phyloP scores from a whole-genome alignment of 2,329 filamentous ascomycete genomes.

The Exophiala spinifera region DNA sequence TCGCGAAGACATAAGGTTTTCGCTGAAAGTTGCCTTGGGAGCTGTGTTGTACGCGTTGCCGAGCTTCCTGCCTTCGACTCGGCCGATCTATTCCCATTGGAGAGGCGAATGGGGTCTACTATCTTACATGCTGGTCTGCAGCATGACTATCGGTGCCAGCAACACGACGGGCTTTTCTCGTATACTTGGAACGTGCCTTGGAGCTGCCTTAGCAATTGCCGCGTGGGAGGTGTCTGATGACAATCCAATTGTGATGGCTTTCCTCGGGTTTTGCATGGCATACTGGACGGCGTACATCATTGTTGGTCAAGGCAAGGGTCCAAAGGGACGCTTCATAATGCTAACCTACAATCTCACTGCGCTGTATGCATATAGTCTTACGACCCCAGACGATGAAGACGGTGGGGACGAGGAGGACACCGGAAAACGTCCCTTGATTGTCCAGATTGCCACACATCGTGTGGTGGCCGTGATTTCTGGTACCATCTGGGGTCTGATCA shows the following conservation, averaged over 20 bases:
- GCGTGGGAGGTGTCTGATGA: constrained; percentile 75
- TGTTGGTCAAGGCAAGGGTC: constrained; percentile 75
- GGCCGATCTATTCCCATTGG: constrained; percentile 81
- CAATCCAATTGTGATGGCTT: constrained; percentile 70
- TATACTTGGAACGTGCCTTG: constrained; percentile 81
- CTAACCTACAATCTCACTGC: constrained; percentile 95
- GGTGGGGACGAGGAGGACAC: constrained; percentile 84
- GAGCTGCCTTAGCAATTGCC: constrained; percentile 69
- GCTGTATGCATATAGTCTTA: constrained; percentile 88
- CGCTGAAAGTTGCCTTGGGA: constrained; percentile 88
- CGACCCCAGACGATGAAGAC: constrained; percentile 67
- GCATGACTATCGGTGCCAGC: constrained; percentile 93
- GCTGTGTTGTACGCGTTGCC: constrained; percentile 86
- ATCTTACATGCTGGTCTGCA: constrained; percentile 97
- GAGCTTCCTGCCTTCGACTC: constrained; percentile 74
- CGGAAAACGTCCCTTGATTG: constrained; percentile 76
- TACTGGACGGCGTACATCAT: constrained; percentile 88
- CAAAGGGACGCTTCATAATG: constrained; percentile 88
- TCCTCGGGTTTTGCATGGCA: constrained; percentile 78
- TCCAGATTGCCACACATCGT: constrained; percentile 82
- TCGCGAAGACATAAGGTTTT: constrained; percentile 70
- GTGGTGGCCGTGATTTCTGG: constrained; percentile 82
- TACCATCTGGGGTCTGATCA: constrained; percentile 85
- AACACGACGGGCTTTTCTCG: constrained; percentile 88
- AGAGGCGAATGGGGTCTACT: constrained; percentile 94